Evolutionary conservation across 2,329 filamentous ascomycete species (phyloP).

Genomic region (Sphaerulina populicola): DNA sequence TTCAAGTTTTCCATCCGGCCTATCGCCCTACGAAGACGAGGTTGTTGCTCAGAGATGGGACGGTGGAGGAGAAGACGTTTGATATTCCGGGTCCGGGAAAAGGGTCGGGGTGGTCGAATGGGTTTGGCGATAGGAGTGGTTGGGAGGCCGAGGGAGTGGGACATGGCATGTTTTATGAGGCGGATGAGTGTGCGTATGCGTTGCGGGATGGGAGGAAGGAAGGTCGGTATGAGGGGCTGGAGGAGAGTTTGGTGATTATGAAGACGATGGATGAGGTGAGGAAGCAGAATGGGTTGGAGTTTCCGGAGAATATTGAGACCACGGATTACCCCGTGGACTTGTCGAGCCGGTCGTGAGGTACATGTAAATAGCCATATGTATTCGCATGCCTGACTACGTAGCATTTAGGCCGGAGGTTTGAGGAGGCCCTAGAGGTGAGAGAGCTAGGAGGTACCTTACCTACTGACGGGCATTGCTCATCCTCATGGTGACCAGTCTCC

Average conservation of each 20-base stretch:
- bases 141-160: conserved; percentile 50
- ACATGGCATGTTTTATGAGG: conserved; percentile 84
- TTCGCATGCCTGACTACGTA: too few species aligned
- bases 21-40: conserved; percentile 53
- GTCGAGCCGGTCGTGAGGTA: conserved; percentile 11
- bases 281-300: conserved; percentile 53
- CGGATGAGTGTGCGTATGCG: conserved; percentile 68
- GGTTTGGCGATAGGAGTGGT: conserved; percentile 34
- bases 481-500: too few species aligned
- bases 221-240: conserved; percentile 60
- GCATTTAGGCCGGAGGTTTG: too few species aligned
- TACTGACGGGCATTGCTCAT: too few species aligned
- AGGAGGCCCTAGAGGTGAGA: too few species aligned
- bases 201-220: conserved; percentile 69
- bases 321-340: conserved; percentile 45
- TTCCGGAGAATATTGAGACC: conserved; percentile 59
- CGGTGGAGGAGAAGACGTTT: conserved; percentile 42
- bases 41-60: conserved; percentile 37
- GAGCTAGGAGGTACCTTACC: too few species aligned
- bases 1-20: conserved; percentile 66
- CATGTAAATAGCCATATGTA: too few species aligned
- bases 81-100: conserved; percentile 41
- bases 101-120: conserved; percentile 42
- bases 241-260: conserved; percentile 80
- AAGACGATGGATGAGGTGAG: conserved; percentile 65